Base-by-base conservation (phyloP, 148 eudicot species). In the Heliamphora exappendiculata region DNA sequence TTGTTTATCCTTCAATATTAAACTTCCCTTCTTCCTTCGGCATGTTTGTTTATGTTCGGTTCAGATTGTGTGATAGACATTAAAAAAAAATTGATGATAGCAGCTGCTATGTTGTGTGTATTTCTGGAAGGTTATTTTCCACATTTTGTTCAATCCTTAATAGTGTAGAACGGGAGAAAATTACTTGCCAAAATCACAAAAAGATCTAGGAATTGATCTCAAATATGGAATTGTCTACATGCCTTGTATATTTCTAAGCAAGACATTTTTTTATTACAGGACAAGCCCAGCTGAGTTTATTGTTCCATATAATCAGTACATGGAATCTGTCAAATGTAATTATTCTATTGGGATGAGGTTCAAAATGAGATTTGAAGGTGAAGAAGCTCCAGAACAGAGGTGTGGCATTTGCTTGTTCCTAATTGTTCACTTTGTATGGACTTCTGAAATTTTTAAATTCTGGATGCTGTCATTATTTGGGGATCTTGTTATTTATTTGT, bases 361-460 rank as follows among this genome's bases (percentile, higher is more conserved):
- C 79, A 92, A 92, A 82, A 94, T 94, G 98, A 87, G 86, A 78
- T 94, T 94, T 82, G 98, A 94, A 86, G 97, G 91, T 29, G 98
- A 92, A 55, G 98, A 94, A 84, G 91, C 81, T 81, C 97, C 98
- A 64, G 98, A 94, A 80, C 88, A 92, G 85, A 94, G 97, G 98
- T 94, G 79, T 63, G 45, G 64, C 45, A 16, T 36, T n/a, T n/a
- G n/a, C n/a, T 54, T 58, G 7, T n/a, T 37, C 42, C n/a, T n/a
- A n/a, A n/a, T n/a, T n/a, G 62, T 65, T 12, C 34, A 3, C 50
- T 24, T 47, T 29, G 24, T 51, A 36, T 29, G 63, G n/a, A n/a
- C 16, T 0, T 12, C 11, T 4, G 22, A 49, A 20, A 74, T 39
- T 36, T 11, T 47, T 16, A 31, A 33, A 1, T 77, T 63, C 67